A percentile compares a stretch with the other conserved stretches of the same genome.
Evolutionary conservation across 352 stramenopile species (phyloP).

Genomic region (Phytophthora chlamydospora): DNA sequence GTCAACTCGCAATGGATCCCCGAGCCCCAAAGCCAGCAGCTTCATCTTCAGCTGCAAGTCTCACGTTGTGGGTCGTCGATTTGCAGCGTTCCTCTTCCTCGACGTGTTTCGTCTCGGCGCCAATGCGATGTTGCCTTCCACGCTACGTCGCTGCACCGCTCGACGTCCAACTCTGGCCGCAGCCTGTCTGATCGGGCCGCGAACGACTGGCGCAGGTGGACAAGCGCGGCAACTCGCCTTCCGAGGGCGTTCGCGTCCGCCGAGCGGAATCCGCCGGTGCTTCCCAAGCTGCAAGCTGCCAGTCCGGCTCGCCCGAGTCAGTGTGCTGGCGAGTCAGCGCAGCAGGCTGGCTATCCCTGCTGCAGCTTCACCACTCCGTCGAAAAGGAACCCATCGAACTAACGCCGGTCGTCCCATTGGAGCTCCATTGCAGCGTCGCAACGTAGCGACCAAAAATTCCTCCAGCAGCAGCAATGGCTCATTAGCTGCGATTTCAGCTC

Average conservation of each 20-base stretch:
- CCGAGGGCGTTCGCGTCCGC: conserved; percentile 27
- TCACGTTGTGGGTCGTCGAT: neutral
- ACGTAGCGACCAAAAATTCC: conserved; percentile 6
- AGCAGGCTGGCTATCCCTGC: neutral
- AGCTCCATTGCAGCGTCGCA: conserved; percentile 4
- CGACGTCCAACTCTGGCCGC: conserved; percentile 18
- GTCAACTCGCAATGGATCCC: conserved; percentile 16
- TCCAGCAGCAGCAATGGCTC: conserved; percentile 1
- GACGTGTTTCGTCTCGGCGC: too few species aligned
- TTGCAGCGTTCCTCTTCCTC: too few species aligned
- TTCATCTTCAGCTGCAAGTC: neutral
- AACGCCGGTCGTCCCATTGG: conserved; percentile 6
- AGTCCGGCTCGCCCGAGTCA: conserved; percentile 5
- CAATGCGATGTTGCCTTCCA: too few species aligned
- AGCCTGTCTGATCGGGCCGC: conserved; percentile 28
- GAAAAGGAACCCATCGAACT: conserved; percentile 29
- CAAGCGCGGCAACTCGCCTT: conserved; percentile 17
- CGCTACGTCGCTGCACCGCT: conserved; percentile 15
- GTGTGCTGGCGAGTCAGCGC: neutral
- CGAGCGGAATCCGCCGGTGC: conserved; percentile 16
- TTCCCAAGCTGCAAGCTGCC: conserved; percentile 1
- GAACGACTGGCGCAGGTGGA: conserved; percentile 32
- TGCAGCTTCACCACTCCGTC: neutral
- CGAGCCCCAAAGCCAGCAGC: conserved; percentile 7
- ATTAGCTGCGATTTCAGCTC: neutral